These are phyloP conservation scores for Neoscytalidium dimidiatum DNA, from an alignment of 2,329 filamentous ascomycete species.

Conservation along the genomic window DNA sequence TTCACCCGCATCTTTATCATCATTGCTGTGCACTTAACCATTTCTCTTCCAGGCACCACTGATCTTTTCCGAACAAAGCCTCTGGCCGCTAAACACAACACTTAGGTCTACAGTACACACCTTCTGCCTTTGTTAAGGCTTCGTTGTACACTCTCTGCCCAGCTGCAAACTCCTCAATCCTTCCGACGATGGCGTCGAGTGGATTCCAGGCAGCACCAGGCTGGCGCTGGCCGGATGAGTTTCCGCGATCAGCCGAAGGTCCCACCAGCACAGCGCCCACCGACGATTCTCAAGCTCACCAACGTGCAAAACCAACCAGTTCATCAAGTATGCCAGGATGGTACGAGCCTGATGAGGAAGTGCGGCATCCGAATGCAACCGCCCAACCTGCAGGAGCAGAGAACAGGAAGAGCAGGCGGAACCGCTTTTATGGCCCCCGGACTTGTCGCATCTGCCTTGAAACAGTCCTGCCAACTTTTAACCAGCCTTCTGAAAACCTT, in stretches of 20 bases:
- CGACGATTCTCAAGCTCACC: not conserved
- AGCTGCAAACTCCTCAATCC: not conserved
- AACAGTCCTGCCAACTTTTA: constrained; percentile 62
- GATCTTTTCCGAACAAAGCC: not conserved
- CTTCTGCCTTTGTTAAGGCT: not conserved
- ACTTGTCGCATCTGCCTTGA: constrained; percentile 92
- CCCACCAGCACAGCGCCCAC: not conserved
- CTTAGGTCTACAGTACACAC: too few relatives aligned
- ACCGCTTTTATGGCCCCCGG: constrained; percentile 64
- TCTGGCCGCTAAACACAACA: too few relatives aligned
- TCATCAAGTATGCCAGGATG: constrained; percentile 9
- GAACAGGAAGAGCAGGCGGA: constrained; percentile 7
- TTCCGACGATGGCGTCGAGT: constrained; percentile 41
- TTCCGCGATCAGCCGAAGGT: constrained; percentile 32
- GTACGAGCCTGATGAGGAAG: constrained; percentile 20
- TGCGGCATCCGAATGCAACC: constrained; percentile 12
- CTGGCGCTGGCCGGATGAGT: constrained; percentile 51
- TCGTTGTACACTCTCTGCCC: too few relatives aligned
- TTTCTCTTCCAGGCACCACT: not conserved
- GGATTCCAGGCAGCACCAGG: constrained; percentile 42
- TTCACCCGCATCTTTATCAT: not conserved
- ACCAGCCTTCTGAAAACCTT: constrained; percentile 54
- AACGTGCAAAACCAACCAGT: not conserved
- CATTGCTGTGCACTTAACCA: not conserved
- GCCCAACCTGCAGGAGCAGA: not conserved